These are phyloP conservation scores for Haberlea rhodopensis DNA, from an alignment of 257 asterid species.

Conservation along the genomic window DNA sequence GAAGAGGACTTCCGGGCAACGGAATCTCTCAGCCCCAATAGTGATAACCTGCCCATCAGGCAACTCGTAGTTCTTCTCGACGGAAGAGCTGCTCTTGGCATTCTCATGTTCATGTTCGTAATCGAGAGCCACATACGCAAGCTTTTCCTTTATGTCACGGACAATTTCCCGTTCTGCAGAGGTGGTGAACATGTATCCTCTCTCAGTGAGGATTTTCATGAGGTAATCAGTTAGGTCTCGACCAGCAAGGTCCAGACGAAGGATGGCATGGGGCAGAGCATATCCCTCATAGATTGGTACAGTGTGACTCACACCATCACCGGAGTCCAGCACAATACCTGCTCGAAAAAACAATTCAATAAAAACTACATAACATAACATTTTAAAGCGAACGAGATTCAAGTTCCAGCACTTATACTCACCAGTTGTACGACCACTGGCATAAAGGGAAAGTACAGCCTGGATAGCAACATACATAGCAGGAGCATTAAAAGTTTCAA, in stretches of 20 bases:
- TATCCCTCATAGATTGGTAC: constrained; percentile 38
- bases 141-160: constrained; percentile 40
- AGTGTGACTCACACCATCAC: constrained; percentile 40
- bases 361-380: not conserved
- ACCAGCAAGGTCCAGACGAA: constrained; percentile 35
- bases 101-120: constrained; percentile 34
- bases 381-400: too few species aligned
- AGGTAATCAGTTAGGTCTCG: constrained; percentile 38
- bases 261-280: constrained; percentile 33
- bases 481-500: constrained; percentile 37
- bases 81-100: constrained; percentile 31
- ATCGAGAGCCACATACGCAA: constrained; percentile 34
- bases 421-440: constrained; percentile 50
- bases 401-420: constrained; percentile 2
- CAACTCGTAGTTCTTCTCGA: constrained; percentile 34
- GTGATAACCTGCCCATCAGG: constrained; percentile 34
- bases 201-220: constrained; percentile 37
- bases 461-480: constrained; percentile 47
- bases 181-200: constrained; percentile 43
- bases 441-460: constrained; percentile 44
- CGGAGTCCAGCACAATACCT: constrained; percentile 37
- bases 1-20: constrained; percentile 36
- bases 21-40: constrained; percentile 38
- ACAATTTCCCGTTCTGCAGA: constrained; percentile 40
- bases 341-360: not conserved